Base-by-base conservation (phyloP, 345 rosid genomes). In the Leavenworthia alabamica region DNA sequence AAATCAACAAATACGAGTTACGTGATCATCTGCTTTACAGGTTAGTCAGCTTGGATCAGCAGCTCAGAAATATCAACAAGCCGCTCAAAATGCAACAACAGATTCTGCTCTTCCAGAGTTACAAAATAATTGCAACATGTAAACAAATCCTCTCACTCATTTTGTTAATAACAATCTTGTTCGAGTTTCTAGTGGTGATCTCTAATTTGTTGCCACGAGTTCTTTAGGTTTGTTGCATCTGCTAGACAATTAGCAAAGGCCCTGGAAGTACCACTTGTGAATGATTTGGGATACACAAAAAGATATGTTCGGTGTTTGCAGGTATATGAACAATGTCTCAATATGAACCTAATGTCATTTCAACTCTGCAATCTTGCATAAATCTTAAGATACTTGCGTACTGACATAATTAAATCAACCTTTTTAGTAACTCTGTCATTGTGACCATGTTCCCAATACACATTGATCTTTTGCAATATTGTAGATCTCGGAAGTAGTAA, bases 241-340 rank as follows among this genome's bases (percentile, higher is more conserved):
- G 96, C 99, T 56, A 89, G 97, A 59, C 99, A 94, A 76, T 80
- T 90, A 68, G 99, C 93, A 44, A 94, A 94, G 75, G 90, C 96
- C 41, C 80, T 94, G 63, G 99, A 94, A 76, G 97, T 90, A 58
- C 99, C 96, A 17, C 76, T 94, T 68, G 99, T 94, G 48, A 94
- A 94, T 77, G 99, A 94, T 80, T 83, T 94, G 55, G 99, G 99
- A 36, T 94, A 94, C 66, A 90, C 99, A 8, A 94, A 94, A 75
- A 88, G 97, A 90, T 94, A 94, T 44, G 89, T 94, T 14, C 84
- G 99, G 62, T 94, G 97, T 60, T 95, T 94, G 66, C 99, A 94
- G 97, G 99, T 94, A 66, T 44, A 15, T 39, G 37, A 20, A 11
- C 28, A 49, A 29, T 55, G 37, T 39, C 64, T 6, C 24, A 19